Evolutionary conservation across 768 basidiomycete genomes (phyloP).

Genomic region (Hemileccinum impolitum): DNA sequence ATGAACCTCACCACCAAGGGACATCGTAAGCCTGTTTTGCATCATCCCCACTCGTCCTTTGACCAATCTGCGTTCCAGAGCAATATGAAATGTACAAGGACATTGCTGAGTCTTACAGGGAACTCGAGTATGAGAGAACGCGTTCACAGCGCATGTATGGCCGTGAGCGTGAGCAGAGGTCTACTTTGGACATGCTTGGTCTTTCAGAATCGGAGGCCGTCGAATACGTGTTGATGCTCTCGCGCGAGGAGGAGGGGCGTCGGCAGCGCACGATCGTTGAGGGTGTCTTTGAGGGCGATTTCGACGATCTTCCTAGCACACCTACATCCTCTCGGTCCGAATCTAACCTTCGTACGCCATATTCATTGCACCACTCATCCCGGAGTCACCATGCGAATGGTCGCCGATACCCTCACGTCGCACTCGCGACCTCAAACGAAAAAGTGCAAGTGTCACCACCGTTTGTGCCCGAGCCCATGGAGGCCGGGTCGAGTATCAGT

Average conservation of each 20-base stretch:
- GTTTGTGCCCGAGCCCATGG: constrained; percentile 49
- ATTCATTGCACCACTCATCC: not conserved
- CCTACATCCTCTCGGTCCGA: constrained; percentile 17
- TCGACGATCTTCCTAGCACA: constrained; percentile 12
- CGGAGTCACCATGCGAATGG: constrained; percentile 16
- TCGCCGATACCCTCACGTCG: constrained; percentile 29
- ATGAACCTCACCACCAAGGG: constrained; percentile 38
- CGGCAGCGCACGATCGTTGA: constrained; percentile 28
- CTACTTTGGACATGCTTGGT: constrained; percentile 59
- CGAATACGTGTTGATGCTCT: constrained; percentile 82
- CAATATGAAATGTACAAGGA: constrained; percentile 61
- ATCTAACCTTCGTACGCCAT: constrained; percentile 6
- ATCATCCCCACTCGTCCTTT: not conserved
- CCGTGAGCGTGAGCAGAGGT: constrained; percentile 55
- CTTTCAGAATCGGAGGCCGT: constrained; percentile 71
- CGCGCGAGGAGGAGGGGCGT: constrained; percentile 63
- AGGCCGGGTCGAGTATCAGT: constrained; percentile 43
- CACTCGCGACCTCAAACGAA: constrained; percentile 35
- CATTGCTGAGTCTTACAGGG: constrained; percentile 54
- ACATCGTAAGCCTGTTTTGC: constrained; percentile 37
- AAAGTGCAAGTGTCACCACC: constrained; percentile 58
- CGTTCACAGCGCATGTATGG: constrained; percentile 37
- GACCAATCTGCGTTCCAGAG: constrained; percentile 37
- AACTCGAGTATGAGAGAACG: constrained; percentile 50
- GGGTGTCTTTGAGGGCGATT: constrained; percentile 57